Conservation (phyloP, 2,329 filamentous ascomycete genomes). For the Aspergillus fijiensis region DNA sequence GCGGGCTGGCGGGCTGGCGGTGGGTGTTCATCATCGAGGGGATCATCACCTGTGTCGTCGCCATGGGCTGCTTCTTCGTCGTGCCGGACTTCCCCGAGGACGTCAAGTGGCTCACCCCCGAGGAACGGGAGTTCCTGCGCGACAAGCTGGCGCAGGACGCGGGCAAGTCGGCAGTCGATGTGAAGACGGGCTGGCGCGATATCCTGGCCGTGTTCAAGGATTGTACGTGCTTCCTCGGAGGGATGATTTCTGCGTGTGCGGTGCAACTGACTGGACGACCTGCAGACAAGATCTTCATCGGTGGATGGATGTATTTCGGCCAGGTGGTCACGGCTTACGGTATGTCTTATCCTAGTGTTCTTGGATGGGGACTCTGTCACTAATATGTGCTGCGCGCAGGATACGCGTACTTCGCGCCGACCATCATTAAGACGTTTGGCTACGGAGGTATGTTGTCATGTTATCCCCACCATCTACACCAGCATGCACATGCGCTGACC, state of each 20-base stretch:
- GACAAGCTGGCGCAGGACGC: constrained; percentile 67
- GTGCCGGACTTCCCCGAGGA: constrained; percentile 72
- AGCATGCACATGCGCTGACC: too few relatives aligned
- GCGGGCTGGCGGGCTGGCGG: constrained; percentile 56
- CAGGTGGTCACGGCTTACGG: constrained; percentile 73
- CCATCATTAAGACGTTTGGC: constrained; percentile 67
- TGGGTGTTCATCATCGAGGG: constrained; percentile 61
- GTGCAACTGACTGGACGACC: constrained; percentile 17
- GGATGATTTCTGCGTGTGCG: neutral
- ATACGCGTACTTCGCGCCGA: constrained; percentile 74
- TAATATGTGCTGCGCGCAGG: constrained; percentile 21
- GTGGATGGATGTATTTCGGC: constrained; percentile 77
- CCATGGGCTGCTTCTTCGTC: constrained; percentile 58
- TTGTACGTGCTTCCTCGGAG: constrained; percentile 35
- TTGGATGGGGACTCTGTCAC: neutral
- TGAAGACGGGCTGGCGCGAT: constrained; percentile 59
- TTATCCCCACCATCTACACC: too few relatives aligned
- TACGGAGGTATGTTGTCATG: constrained; percentile 47
- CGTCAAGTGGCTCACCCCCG: constrained; percentile 64
- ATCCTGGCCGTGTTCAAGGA: constrained; percentile 68
- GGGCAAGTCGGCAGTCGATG: constrained; percentile 63
- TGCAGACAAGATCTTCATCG: constrained; percentile 64
- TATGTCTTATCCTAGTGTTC: constrained; percentile 4
- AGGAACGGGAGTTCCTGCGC: constrained; percentile 65
- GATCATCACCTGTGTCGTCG: constrained; percentile 58